phyloP scores from a whole-genome alignment of 768 basidiomycete species.

The Crassisporium funariophilum region DNA sequence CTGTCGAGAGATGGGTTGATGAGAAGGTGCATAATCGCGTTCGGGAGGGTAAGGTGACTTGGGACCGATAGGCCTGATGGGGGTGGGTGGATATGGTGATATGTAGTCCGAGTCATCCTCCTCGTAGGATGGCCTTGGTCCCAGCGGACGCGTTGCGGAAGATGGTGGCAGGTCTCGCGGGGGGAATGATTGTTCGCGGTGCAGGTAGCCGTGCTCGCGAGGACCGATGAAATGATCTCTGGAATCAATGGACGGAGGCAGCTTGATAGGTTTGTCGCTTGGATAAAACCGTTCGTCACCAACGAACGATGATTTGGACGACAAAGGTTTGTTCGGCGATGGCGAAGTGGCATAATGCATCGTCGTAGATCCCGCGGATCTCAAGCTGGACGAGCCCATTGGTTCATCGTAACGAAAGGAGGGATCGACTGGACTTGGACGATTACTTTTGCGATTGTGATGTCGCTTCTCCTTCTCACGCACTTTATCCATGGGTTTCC shows the following conservation, averaged over 20 bases:
- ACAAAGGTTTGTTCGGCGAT: constrained; percentile 21
- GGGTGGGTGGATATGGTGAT: constrained; percentile 10
- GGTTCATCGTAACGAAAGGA: constrained; percentile 14
- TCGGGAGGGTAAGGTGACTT: constrained; percentile 6
- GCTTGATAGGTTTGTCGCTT: constrained; percentile 11
- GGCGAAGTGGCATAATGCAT: constrained; percentile 26
- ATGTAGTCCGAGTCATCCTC: constrained; percentile 19
- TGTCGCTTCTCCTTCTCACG: constrained; percentile 17
- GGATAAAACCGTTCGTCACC: constrained; percentile 19
- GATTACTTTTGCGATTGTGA: constrained; percentile 21
- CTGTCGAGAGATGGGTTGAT: constrained; percentile 15
- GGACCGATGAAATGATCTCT: constrained; percentile 15
- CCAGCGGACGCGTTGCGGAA: constrained; percentile 2
- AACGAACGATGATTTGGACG: constrained; percentile 27
- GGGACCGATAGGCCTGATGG: constrained; percentile 2
- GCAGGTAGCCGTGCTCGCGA: constrained; percentile 11
- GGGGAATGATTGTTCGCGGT: background rate
- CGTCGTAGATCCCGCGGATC: constrained; percentile 18
- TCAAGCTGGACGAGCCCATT: constrained; percentile 10
- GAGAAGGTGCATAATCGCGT: constrained; percentile 8
- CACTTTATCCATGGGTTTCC: constrained; percentile 13
- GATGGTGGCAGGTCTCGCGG: background rate
- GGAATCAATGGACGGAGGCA: constrained; percentile 14
- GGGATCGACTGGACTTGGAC: constrained; percentile 18
- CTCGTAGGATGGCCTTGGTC: constrained; percentile 3